Evolutionary conservation across 192 early-diverging fungal species (phyloP), one percentile per base, ranked within the genome.

Genomic region (Coemansia sp.): DNA sequence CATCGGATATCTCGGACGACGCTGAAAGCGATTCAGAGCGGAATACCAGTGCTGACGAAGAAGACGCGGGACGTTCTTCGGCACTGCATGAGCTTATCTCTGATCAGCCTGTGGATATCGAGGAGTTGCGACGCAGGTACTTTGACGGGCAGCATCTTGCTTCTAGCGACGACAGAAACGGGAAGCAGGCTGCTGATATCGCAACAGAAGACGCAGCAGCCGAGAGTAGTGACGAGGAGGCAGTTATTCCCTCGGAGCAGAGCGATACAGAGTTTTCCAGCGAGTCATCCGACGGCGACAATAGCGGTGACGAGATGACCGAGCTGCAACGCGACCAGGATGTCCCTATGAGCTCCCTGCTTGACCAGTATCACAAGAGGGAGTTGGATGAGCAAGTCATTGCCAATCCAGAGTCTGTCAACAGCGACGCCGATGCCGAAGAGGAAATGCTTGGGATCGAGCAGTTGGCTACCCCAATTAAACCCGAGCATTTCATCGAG

Each of bases 261-360:
- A 57, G 52, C 15, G 63, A 65, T 17, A 41, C 45, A 6, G 63
- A 65, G 55, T 50, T 65, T 50, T n/a, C 54, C 7, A 65, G 63
- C 45, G 63, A 65, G 22, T 60, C 57, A 47, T 65, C 64, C 8
- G 54, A 45, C 5, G 52, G 44, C 20, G 48, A 25, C 4, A 57
- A 59, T 52, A 67, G 65, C 30, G 40, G 83, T 9, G 78, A 70
- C 8, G 88, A 87, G 60, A 70, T 87, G 53, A 58, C 47, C 19
- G 84, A 76, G 22, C 70, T 92, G 30, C 62, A 70, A 30, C 82
- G 63, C 11, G 91, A 93, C 38, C 83, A 85, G 73, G 83, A 89
- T 33, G 64, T 88, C n/a, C 75, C 85, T 0, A 79, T 87, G 29
- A 84, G 85, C 25, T 76, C 83, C 29, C 64, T 90, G 17, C 66